phyloP scores from a whole-genome alignment of 495 filamentous ascomycete species.

The Terfezia boudieri region DNA sequence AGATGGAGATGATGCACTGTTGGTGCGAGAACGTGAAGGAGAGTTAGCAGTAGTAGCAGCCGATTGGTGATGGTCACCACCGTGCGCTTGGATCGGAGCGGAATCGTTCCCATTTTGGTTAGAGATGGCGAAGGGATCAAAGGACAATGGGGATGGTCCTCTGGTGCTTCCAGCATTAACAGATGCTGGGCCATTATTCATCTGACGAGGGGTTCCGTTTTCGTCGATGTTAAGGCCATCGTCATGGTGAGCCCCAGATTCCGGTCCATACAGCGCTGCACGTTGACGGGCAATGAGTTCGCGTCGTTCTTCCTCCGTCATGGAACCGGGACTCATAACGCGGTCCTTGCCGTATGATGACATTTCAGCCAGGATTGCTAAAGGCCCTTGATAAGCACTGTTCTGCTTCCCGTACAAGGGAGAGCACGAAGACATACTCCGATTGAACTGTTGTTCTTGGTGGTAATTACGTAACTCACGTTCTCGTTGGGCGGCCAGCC shows the following conservation, averaged over 20 bases:
- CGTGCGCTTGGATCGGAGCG: constrained; percentile 14
- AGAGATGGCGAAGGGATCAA: constrained; percentile 36
- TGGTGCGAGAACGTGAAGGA: constrained; percentile 52
- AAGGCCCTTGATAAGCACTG: constrained; percentile 24
- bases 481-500: constrained; percentile 95
- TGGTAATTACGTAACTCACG: constrained; percentile 98
- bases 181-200: constrained; percentile 36
- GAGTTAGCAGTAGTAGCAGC: constrained; percentile 29
- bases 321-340: constrained; percentile 66
- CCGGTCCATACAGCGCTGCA: constrained; percentile 61
- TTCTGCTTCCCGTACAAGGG: constrained; percentile 15
- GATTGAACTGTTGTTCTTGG: constrained; percentile 99
- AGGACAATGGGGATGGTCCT: constrained; percentile 37
- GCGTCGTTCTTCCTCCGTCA: constrained; percentile 91
- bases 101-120: constrained; percentile 19
- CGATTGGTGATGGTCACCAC: constrained; percentile 18
- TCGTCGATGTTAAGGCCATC: constrained; percentile 39
- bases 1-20: constrained; percentile 70
- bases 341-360: constrained; percentile 54
- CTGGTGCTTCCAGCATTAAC: constrained; percentile 26
- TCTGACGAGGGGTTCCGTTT: constrained; percentile 31
- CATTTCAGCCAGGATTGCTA: constrained; percentile 66
- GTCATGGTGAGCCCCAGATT: constrained; percentile 32
- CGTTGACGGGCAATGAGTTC: constrained; percentile 91
- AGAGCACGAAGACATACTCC: constrained; percentile 40